Evolutionary conservation across 2,329 filamentous ascomycete genomes (phyloP).

Genomic region (Epichloe scottii): DNA sequence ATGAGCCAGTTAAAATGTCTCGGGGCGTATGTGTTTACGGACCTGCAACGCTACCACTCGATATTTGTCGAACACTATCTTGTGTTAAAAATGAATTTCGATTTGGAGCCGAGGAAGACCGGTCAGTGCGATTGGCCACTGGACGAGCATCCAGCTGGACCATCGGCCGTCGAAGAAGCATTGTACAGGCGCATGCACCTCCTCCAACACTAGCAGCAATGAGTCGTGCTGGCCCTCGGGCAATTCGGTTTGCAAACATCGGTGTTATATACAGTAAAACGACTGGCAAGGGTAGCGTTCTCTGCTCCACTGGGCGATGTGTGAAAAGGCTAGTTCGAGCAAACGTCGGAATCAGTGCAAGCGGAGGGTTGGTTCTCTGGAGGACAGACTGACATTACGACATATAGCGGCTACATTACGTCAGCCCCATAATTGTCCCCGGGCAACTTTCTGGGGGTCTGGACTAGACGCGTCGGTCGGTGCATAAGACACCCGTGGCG

Average conservation of each 20-base stretch:
- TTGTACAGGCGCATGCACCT: slow-evolving; percentile 13
- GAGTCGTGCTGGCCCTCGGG: slow-evolving; percentile 6
- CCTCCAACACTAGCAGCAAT: slow-evolving; percentile 17
- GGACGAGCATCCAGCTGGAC: slow-evolving; percentile 19
- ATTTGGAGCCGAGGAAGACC: not conserved
- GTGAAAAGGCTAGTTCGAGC: too few species aligned
- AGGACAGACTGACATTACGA: not conserved
- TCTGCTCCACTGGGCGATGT: not conserved
- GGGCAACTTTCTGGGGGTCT: too few species aligned
- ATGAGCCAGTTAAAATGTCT: not conserved
- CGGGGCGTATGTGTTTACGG: slow-evolving; percentile 6
- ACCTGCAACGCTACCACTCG: slow-evolving; percentile 42
- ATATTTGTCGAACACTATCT: slow-evolving; percentile 34
- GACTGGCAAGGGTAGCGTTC: not conserved
- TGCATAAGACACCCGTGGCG: too few species aligned
- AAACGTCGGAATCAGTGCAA: not conserved
- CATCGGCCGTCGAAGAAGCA: slow-evolving; percentile 13
- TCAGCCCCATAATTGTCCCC: not conserved
- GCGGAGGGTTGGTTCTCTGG: not conserved
- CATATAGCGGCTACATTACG: not conserved
- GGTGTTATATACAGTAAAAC: not conserved
- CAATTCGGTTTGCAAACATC: not conserved
- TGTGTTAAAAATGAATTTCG: slow-evolving; percentile 11
- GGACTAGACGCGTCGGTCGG: not conserved
- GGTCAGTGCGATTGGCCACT: not conserved